Evolutionary conservation across 164 flowering plant genomes (phyloP), one percentile per base, ranked within the genome.

Genomic region (Stephania cephalantha): DNA sequence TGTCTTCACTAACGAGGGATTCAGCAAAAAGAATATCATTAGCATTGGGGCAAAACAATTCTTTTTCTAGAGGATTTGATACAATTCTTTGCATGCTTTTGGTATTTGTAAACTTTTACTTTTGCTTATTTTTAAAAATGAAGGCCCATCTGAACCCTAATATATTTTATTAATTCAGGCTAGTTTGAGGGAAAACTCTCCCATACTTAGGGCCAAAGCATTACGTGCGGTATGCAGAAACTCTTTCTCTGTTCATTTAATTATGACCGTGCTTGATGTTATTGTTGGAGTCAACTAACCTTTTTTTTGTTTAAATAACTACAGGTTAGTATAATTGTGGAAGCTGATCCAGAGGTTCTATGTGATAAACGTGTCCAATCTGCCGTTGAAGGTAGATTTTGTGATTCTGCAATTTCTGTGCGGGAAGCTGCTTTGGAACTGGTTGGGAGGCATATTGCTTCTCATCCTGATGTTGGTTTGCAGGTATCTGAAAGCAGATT

Each of bases 381-480:
- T 73, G 98, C 97, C 75, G 98, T 96, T 82, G 99, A 96, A 83
- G 98, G 95, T 79, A 87, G 99, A 82, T 96, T 96, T 83, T 90
- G 93, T 73, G 99, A 96, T 75, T 91, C 98, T 76, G 97, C 97
- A 46, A 96, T 94, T 79, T 92, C 98, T 78, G 98, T 86, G 0
- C 85, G 99, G 74, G 99, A 96, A 86, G 99, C 98, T 72, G 98
- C 99, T 25, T 79, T 96, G 81, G 99, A 96, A 80, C 94, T 96
- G 81, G 98, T 96, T 81, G 98, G 98, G 53, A 86, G 97, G 82
- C 92, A 94, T 87, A 96, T 96, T 86, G 96, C 99, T 52, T 93
- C 99, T 13, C 97, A 96, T 87, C 98, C 98, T 77, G 98, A 90
- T 87, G 98, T 94, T 89, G 99, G 95, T 79, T 79, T 89, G 70